Evolutionary conservation across 768 basidiomycete species (phyloP).

Genomic region (Lactifluus subvellereus): DNA sequence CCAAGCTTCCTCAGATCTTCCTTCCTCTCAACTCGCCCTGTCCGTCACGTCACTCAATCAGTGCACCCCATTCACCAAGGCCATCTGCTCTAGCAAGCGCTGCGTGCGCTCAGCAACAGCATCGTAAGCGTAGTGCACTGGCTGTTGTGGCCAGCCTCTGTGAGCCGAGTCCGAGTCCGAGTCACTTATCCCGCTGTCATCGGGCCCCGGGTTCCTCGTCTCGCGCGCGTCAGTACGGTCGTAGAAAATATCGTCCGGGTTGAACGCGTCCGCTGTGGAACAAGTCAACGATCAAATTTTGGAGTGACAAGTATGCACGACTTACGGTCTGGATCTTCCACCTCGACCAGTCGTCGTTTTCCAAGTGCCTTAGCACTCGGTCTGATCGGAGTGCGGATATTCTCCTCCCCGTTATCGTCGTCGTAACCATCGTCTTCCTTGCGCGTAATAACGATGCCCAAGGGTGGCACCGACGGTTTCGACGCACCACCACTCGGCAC

Average conservation of each 20-base stretch:
- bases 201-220: slow-evolving; percentile 29
- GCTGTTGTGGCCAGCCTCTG: slow-evolving; percentile 38
- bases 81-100: slow-evolving; percentile 41
- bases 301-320: slow-evolving; percentile 17
- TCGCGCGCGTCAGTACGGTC: slow-evolving; percentile 32
- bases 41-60: slow-evolving; percentile 3
- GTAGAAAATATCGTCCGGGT: slow-evolving; percentile 53
- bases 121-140: slow-evolving; percentile 81
- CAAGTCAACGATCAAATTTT: neutral
- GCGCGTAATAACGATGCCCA: slow-evolving; percentile 3
- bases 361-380: slow-evolving; percentile 88
- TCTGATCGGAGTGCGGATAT: slow-evolving; percentile 38
- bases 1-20: slow-evolving; percentile 4
- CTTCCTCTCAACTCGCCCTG: neutral
- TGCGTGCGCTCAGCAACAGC: slow-evolving; percentile 79
- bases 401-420: slow-evolving; percentile 30
- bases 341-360: slow-evolving; percentile 62
- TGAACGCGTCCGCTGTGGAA: slow-evolving; percentile 39
- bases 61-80: slow-evolving; percentile 30
- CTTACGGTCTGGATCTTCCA: slow-evolving; percentile 46
- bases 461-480: neutral
- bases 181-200: slow-evolving; percentile 32
- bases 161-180: slow-evolving; percentile 48
- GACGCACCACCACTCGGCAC: slow-evolving; percentile 2
- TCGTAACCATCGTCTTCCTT: neutral